Percentiles rank a stretch among this genome's conserved stretches.
phyloP scores from a whole-genome alignment of 1,139 yeast genomes.

The Taphrina pruni region DNA sequence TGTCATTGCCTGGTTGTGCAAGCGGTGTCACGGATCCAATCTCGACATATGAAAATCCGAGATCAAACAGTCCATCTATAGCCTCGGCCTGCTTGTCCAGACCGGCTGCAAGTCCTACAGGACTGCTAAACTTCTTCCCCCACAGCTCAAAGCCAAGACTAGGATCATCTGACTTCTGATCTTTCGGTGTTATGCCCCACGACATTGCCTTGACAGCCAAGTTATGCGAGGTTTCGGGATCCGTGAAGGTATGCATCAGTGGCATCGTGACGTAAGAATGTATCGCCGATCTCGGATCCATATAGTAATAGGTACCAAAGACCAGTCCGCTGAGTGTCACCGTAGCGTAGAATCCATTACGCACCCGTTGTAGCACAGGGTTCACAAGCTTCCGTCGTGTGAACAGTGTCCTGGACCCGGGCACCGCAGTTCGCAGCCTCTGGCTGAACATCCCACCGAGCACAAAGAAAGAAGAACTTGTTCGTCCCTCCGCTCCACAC shows the following conservation, averaged over 20 bases:
- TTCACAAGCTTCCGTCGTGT: slow-evolving; percentile 27
- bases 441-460: slow-evolving; percentile 6
- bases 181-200: slow-evolving; percentile 67
- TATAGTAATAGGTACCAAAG: slow-evolving; percentile 57
- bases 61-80: slow-evolving; percentile 75
- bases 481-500: no score
- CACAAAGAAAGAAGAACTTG: background rate
- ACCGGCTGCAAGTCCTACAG: slow-evolving; percentile 95
- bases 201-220: slow-evolving; percentile 74
- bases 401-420: slow-evolving; percentile 29
- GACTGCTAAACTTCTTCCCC: slow-evolving; percentile 68
- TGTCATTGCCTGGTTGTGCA: slow-evolving; percentile 85
- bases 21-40: slow-evolving; percentile 91
- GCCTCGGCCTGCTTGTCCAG: slow-evolving; percentile 93
- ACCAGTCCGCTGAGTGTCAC: slow-evolving; percentile 51
- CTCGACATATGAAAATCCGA: slow-evolving; percentile 90
- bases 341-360: slow-evolving; percentile 45
- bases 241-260: slow-evolving; percentile 68
- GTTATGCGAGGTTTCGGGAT: slow-evolving; percentile 83
- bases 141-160: slow-evolving; percentile 66
- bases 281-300: slow-evolving; percentile 80
- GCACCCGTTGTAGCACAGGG: slow-evolving; percentile 27
- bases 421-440: background rate
- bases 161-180: slow-evolving; percentile 61
- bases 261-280: slow-evolving; percentile 86